Evolutionary conservation across 2,329 filamentous ascomycete species (phyloP), one percentile per base, ranked within the genome.

Genomic region (Epichloe sp.): DNA sequence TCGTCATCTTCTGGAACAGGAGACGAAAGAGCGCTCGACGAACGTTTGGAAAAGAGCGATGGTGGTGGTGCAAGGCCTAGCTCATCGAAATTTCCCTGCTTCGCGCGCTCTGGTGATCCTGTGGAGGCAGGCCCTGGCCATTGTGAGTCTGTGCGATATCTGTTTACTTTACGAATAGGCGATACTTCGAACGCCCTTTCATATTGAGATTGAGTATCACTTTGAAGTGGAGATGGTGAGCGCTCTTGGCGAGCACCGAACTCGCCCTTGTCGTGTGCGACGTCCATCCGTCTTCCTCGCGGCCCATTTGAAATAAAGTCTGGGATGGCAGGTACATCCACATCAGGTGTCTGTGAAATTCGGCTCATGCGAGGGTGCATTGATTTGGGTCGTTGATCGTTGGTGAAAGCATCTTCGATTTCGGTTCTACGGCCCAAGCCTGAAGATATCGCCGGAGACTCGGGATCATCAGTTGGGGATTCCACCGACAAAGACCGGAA

Each of bases 321-420:
- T 35, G 68, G 70, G 40, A 70, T 68, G 41, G 71, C 60, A 11
- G 79, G 77, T 34, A 77, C 59, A 11, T 63, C 62, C 19, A 73
- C 67, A 48, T 77, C 73, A 1, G 73, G 71, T 0, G 72, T 76
- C 2, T 73, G 71, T 11, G 75, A 75, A 49, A 80, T 73, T 23
- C 76, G 77, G 63, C 85, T 88, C 71, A 90, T 79, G 31, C 82
- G 78, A 23, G 86, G 85, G 59, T 90, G 83, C 72, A 88, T 82
- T 3, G 86, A 90, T 55, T 78, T 72, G 2, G 86, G 86, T 51
- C 86, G 77, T 51, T 78, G 60, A n/a, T 67, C 63, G n/a, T 62
- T 68, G 14, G 64, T 59, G 45, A 73, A 71, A 14, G 74, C 71
- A 55, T 82, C 79, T 44, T 83, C 79, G 38, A 83, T 66, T 57